These are phyloP conservation scores for Rhodamnia argentea DNA, from an alignment of 345 rosid genomes.

Conservation along the genomic window DNA sequence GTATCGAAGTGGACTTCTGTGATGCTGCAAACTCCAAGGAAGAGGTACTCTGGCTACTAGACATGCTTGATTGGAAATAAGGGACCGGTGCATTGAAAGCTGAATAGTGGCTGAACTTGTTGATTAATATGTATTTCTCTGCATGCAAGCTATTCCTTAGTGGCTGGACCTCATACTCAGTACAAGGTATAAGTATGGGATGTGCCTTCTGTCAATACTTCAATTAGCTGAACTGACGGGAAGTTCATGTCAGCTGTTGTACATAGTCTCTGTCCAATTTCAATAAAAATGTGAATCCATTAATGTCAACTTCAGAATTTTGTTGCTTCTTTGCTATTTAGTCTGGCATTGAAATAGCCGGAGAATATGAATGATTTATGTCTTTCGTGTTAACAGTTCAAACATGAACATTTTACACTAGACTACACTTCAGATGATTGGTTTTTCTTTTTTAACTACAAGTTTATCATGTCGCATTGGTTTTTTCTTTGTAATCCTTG, in stretches of 20 bases:
- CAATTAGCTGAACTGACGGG: background rate
- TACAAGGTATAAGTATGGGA: background rate
- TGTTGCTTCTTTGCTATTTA: background rate
- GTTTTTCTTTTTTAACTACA: background rate
- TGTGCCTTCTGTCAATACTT: background rate
- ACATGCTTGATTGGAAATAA: conserved; percentile 96
- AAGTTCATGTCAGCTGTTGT: background rate
- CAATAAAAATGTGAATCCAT: background rate
- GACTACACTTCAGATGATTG: background rate
- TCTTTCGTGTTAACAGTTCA: background rate
- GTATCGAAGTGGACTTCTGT: conserved; percentile 80
- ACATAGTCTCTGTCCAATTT: background rate
- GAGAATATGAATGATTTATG: background rate
- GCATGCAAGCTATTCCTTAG: background rate
- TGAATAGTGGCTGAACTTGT: background rate
- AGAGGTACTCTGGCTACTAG: conserved; percentile 86
- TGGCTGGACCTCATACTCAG: background rate
- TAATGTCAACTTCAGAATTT: background rate
- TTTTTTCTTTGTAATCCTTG: background rate
- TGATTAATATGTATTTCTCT: background rate
- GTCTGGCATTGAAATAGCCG: background rate
- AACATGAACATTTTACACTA: background rate
- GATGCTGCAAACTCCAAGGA: conserved; percentile 75
- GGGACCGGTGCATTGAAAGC: background rate
- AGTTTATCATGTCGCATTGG: background rate